Percentiles rank a stretch among this genome's conserved stretches.
Conservation (phyloP, 768 basidiomycete species). For the Hysterangium stoloniferum region DNA sequence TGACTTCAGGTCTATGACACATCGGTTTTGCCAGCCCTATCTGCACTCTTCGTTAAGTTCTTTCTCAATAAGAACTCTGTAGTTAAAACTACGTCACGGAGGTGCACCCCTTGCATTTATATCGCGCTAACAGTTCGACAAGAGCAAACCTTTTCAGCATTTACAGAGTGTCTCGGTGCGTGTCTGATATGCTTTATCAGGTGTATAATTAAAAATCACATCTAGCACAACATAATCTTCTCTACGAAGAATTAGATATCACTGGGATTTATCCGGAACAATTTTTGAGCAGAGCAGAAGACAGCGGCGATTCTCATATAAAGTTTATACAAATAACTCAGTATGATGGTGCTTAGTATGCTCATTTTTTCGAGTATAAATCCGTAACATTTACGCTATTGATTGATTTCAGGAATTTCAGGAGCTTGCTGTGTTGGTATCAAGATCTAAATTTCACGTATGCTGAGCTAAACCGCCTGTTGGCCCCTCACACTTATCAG, state of each 20-base stretch:
- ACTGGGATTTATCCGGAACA: not conserved
- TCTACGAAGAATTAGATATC: not conserved
- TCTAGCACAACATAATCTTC: not conserved
- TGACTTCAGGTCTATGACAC: constrained; percentile 59
- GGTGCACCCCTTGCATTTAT: constrained; percentile 25
- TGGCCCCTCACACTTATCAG: too few relatives aligned
- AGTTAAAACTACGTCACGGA: constrained; percentile 1
- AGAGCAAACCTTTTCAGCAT: constrained; percentile 39
- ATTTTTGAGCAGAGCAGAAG: not conserved
- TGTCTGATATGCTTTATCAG: not conserved
- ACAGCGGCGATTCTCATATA: not conserved
- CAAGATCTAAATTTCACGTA: too few relatives aligned
- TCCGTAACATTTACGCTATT: too few relatives aligned
- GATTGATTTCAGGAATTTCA: too few relatives aligned
- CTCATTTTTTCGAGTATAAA: too few relatives aligned
- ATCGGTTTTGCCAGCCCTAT: constrained; percentile 46
- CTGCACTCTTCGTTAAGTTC: constrained; percentile 35
- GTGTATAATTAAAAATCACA: not conserved
- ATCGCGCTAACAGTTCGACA: constrained; percentile 55
- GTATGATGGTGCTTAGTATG: too few relatives aligned
- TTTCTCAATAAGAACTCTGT: constrained; percentile 15
- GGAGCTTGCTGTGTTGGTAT: too few relatives aligned
- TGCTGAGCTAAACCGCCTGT: too few relatives aligned
- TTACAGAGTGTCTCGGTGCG: constrained; percentile 22
- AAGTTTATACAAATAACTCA: not conserved